Evolutionary conservation across 495 filamentous ascomycete species (phyloP), one percentile per base, ranked within the genome.

Genomic region (Bacidia gigantensis): DNA sequence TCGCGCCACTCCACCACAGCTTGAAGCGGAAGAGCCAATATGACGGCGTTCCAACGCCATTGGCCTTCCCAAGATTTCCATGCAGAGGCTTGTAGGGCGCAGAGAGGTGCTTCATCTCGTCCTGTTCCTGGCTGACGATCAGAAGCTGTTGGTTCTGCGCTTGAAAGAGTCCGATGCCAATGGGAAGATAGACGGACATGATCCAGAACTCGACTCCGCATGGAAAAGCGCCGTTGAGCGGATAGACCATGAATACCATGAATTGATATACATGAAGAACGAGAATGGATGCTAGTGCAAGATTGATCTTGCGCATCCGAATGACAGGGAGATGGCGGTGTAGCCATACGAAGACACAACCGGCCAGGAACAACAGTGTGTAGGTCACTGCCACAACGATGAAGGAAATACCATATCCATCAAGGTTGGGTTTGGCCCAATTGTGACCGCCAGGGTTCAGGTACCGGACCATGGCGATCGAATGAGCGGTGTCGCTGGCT

Each of bases 91-190:
- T 55, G 52, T 49, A 60, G 22, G 25, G 5, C 3, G 58, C 50
- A 18, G 58, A 47, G 23, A 39, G 21, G 11, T 54, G 41, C 32
- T 61, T 40, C 12, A 72, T 71, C 42, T 66, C 62, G 58, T 66
- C 67, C 59, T 80, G 77, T 25, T 68, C 61, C 56, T 68, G 74
- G 51, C 80, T 79, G 51, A 83, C 67, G 50, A 79, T 68, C n/a
- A 84, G 69, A 59, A 86, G 79, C 52, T 79, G 79, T 55, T 67
- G 73, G 62, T 83, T 83, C 39, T 75, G 74, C 39, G 77, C 84
- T 58, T 86, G 82, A 65, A 87, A 87, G 2, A 85, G 64, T 17
- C 78, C 82, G 55, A 87, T 75, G 24, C 84, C 83, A 23, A 79
- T 72, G 2, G 84, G 84, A 26, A 87, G 69, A 62, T 77, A 82